phyloP scores from a whole-genome alignment of 106 monocot genomes.

The Dioscorea dumetorum region DNA sequence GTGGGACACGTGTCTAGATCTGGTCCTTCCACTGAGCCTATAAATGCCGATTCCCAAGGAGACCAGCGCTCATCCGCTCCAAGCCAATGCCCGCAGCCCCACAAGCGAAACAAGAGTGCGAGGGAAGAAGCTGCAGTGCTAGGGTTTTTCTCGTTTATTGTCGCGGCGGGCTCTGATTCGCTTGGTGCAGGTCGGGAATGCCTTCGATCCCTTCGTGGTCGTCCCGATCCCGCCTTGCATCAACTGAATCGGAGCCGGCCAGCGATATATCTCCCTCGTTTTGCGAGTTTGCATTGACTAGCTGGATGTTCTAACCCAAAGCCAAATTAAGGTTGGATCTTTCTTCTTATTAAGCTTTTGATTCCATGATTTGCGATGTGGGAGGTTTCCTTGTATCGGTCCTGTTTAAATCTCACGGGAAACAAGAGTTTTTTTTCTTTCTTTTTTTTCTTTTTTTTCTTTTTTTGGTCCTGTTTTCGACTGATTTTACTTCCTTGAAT shows the following conservation, averaged over 20 bases:
- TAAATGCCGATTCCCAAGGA: no score
- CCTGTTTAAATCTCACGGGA: no score
- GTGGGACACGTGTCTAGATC: no score
- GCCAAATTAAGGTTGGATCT: background rate
- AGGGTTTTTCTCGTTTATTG: no score
- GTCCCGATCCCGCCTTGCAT: conserved; percentile 68
- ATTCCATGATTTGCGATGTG: background rate
- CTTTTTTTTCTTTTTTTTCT: no score
- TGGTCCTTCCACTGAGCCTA: no score
- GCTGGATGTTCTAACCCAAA: no score
- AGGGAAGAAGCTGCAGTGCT: background rate
- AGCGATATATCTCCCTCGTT: background rate
- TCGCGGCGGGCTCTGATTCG: conserved; percentile 64
- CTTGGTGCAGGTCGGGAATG: conserved; percentile 92
- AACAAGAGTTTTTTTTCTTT: no score
- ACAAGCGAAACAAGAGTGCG: background rate
- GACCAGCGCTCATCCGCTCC: no score
- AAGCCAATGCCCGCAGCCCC: no score
- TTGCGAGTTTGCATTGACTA: background rate
- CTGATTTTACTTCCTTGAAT: no score
- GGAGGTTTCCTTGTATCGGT: background rate
- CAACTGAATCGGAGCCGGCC: conserved; percentile 75
- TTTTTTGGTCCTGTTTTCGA: no score
- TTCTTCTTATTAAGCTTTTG: background rate
- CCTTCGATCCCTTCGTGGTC: conserved; percentile 2